These are phyloP conservation scores for Dryas integrifolia DNA, from an alignment of 331 rosid species.

Conservation along the genomic window DNA sequence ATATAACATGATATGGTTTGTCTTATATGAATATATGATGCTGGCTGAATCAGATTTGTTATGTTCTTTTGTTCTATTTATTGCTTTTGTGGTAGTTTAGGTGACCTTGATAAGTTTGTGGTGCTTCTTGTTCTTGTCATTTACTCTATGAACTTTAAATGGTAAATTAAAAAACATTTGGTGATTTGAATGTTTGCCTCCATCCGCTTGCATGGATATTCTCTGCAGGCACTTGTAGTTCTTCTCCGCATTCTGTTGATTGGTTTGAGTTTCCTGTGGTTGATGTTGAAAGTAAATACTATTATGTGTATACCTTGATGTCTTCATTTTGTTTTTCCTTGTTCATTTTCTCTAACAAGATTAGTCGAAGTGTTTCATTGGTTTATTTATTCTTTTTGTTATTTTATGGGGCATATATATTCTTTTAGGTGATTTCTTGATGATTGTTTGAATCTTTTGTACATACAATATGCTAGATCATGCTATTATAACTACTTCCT, in stretches of 20 bases:
- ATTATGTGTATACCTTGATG: not conserved
- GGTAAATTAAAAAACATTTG: not conserved
- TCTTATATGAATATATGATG: not conserved
- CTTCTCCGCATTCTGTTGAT: not conserved
- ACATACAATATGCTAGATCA: not conserved
- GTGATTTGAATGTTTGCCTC: slow-evolving; percentile 6
- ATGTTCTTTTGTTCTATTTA: not conserved
- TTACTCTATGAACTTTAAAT: not conserved
- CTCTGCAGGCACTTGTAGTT: not conserved
- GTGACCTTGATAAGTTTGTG: slow-evolving; percentile 7
- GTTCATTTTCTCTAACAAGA: not conserved
- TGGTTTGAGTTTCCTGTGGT: not conserved
- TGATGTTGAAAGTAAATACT: not conserved
- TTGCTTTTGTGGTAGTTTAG: not conserved
- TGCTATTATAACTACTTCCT: not conserved
- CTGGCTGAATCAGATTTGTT: not conserved
- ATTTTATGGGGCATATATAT: no score
- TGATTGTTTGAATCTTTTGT: not conserved
- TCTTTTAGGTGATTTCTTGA: not conserved
- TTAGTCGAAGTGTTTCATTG: not conserved
- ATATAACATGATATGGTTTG: not conserved
- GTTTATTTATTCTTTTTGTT: not conserved
- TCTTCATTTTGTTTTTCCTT: not conserved
- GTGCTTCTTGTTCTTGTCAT: not conserved
- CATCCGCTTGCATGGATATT: not conserved